Evolutionary conservation across 352 stramenopile genomes (phyloP).

Genomic region (Phytophthora boehmeriae): DNA sequence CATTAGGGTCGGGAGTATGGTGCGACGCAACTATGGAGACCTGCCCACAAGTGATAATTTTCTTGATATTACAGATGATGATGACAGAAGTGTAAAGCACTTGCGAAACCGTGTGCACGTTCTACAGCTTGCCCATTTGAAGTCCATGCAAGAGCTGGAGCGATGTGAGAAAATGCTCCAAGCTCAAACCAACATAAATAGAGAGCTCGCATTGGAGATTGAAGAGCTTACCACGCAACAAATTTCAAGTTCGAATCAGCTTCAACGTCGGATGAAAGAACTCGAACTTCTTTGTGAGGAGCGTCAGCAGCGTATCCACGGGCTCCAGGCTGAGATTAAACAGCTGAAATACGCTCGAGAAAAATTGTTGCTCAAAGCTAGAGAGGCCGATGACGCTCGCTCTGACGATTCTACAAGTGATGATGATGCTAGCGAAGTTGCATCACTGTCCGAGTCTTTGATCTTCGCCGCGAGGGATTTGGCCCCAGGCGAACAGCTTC

Average conservation of each 20-base stretch:
- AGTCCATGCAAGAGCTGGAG: constrained; percentile 91
- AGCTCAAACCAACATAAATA: constrained; percentile 94
- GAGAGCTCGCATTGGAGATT: constrained; percentile 91
- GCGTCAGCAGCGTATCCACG: constrained; percentile 79
- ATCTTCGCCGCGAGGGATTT: constrained; percentile 67
- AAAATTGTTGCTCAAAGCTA: constrained; percentile 41
- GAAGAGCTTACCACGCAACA: constrained; percentile 84
- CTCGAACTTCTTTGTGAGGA: constrained; percentile 86
- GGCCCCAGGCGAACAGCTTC: constrained; percentile 86
- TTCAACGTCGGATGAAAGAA: constrained; percentile 85
- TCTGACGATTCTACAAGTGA: constrained; percentile 44
- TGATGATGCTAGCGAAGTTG: constrained; percentile 47
- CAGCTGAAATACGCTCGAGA: constrained; percentile 86
- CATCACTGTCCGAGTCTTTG: constrained; percentile 72
- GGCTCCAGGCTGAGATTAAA: constrained; percentile 87
- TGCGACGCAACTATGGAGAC: constrained; percentile 44
- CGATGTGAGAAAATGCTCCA: constrained; percentile 94
- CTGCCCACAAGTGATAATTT: constrained; percentile 24
- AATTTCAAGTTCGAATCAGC: constrained; percentile 67
- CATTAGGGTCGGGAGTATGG: constrained; percentile 32
- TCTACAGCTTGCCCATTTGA: constrained; percentile 90
- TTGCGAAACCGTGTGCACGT: constrained; percentile 84
- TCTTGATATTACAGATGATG: constrained; percentile 22
- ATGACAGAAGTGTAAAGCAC: constrained; percentile 56
- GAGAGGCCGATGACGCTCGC: constrained; percentile 26